Conservation (phyloP, 2,329 filamentous ascomycete genomes). For the Colletotrichum falcatum region DNA sequence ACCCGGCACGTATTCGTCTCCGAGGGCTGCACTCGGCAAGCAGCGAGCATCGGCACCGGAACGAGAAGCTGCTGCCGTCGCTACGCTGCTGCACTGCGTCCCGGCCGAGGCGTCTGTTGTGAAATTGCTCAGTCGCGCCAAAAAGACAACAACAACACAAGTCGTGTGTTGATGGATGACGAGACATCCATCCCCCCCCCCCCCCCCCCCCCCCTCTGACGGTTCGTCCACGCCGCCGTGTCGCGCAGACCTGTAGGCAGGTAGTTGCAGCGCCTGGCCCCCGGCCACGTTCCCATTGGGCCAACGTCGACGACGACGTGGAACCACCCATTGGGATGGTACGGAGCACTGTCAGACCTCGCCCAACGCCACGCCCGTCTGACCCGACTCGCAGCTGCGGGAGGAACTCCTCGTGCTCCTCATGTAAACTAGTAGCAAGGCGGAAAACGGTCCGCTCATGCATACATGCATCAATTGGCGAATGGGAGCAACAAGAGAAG, state of each 20-base stretch:
- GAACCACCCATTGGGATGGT: conserved; percentile 26
- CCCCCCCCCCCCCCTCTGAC: too few relatives aligned
- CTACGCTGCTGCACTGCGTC: neutral
- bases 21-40: neutral
- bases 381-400: conserved; percentile 28
- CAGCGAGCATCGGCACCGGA: neutral
- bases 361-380: conserved; percentile 25
- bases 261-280: neutral
- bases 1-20: neutral
- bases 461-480: conserved; percentile 36
- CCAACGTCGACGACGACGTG: conserved; percentile 28
- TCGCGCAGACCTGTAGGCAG: conserved; percentile 25
- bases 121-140: neutral
- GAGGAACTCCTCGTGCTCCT: conserved; percentile 39
- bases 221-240: conserved; percentile 12
- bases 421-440: too few relatives aligned
- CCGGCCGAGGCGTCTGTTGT: neutral
- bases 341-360: conserved; percentile 21
- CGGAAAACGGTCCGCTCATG: conserved; percentile 42
- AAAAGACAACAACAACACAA: too few relatives aligned
- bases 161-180: conserved; percentile 7
- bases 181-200: too few relatives aligned
- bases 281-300: conserved; percentile 35
- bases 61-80: neutral
- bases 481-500: conserved; percentile 17